Conservation (phyloP, 345 rosid genomes). For the Clausena lansium region DNA sequence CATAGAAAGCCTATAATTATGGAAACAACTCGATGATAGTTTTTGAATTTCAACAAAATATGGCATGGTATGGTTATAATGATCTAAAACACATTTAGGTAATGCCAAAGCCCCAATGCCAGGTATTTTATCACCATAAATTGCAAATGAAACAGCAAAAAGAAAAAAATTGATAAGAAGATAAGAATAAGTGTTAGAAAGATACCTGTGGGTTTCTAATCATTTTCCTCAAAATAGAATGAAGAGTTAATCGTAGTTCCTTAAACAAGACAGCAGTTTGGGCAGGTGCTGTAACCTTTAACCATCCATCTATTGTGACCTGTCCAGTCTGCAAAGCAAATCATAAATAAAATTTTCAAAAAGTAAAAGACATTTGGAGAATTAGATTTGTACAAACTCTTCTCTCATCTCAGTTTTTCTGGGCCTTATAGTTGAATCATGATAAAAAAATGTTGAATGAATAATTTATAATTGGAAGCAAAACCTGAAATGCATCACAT, state of each 20-base stretch:
- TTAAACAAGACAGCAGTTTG: slow-evolving; percentile 91
- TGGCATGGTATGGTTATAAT: neutral
- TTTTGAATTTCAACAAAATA: neutral
- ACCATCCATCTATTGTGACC: slow-evolving; percentile 79
- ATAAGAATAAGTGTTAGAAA: neutral
- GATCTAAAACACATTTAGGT: neutral
- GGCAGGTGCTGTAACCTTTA: slow-evolving; percentile 81
- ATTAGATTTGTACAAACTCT: neutral
- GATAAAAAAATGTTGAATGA: neutral
- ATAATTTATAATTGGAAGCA: neutral
- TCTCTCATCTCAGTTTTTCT: neutral
- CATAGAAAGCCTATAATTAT: neutral
- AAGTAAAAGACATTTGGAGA: neutral
- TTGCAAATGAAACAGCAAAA: neutral
- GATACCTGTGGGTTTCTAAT: slow-evolving; percentile 77
- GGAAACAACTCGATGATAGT: neutral
- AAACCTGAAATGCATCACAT: neutral
- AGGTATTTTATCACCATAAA: neutral
- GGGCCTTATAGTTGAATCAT: neutral
- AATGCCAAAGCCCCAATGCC: neutral
- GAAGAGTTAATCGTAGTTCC: slow-evolving; percentile 73
- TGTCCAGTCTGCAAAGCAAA: slow-evolving; percentile 52
- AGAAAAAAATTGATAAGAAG: neutral
- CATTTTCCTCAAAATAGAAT: slow-evolving; percentile 60
- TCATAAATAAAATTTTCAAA: neutral